Evolutionary conservation across 352 stramenopile species (phyloP), one percentile per base, ranked within the genome.

Genomic region (Pythium brachiatum): DNA sequence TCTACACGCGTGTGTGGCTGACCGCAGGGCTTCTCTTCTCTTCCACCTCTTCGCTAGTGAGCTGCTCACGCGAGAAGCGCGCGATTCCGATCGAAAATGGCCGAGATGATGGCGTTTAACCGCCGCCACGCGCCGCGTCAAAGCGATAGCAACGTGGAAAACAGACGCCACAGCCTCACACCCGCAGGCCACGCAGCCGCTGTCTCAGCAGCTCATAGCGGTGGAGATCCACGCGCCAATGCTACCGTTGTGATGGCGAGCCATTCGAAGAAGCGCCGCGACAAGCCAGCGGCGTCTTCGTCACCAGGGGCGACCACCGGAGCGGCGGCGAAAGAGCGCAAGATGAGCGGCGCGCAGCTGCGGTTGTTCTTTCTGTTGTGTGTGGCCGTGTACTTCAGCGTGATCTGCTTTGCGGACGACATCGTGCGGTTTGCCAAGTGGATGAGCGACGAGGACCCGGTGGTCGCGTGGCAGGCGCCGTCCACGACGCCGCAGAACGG

Each of bases 391-490:
- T 86, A 86, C 56, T 79, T 81, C 11, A 65, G 58, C 0, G 69
- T 72, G 26, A 78, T 86, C 55, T 78, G 75, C 64, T 86, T 86
- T 56, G 77, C 77, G 23, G 71, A 83, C 58, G 65, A 80, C 32
- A 81, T 86, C 46, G 70, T 71, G 7, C 15, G 21, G 39, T 61
- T 65, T 15, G 63, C 63, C 13, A 21, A 57, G 27, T 69, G 62
- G 62, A 53, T 69, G n/a, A 62, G 62, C n/a, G 62, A 62, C 21
- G 62, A 59, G 21, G 53, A 59, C 32, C 44, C 47, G 16, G 38
- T 43, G 8, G 31, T n/a, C 15, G 29, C 26, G 21, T 62, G 61
- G 61, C 50, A 55, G 7, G 39, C 20, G 16, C 32, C 21, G 31
- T 26, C 44, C 41, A 32, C 27, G 36, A 52, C 41, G 5, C 43